phyloP scores from a whole-genome alignment of 768 basidiomycete species.

The Brasilioporus rufonigricans region DNA sequence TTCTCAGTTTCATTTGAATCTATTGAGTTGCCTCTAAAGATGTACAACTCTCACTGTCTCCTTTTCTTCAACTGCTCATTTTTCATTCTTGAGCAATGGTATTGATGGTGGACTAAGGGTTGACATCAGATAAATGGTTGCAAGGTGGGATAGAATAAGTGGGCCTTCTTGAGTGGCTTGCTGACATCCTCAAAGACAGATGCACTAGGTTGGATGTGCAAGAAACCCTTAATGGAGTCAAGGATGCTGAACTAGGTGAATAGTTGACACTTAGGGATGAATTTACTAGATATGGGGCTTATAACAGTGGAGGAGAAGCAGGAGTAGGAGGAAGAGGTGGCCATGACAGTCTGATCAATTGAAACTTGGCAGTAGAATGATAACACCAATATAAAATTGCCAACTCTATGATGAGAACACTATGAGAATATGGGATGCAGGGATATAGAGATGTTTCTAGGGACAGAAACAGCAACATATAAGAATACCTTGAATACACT shows the following conservation, averaged over 20 bases:
- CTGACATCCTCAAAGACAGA: conserved; percentile 40
- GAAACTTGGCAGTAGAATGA: background rate
- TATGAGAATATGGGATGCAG: too few species aligned
- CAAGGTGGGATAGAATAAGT: conserved; percentile 89
- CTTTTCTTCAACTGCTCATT: conserved; percentile 70
- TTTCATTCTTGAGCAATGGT: conserved; percentile 76
- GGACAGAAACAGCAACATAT: too few species aligned
- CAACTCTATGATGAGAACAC: too few species aligned
- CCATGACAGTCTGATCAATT: conserved; percentile 13
- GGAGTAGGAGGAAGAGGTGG: conserved; percentile 46
- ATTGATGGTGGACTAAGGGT: conserved; percentile 80
- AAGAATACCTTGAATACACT: too few species aligned
- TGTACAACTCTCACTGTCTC: conserved; percentile 63
- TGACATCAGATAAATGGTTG: conserved; percentile 88
- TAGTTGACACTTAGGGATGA: conserved; percentile 76
- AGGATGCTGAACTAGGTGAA: conserved; percentile 67
- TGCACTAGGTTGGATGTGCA: conserved; percentile 52
- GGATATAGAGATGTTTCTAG: too few species aligned
- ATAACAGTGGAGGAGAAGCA: conserved; percentile 84
- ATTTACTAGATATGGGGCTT: conserved; percentile 75
- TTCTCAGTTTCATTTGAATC: conserved; percentile 42
- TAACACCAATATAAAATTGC: background rate
- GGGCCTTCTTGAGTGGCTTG: conserved; percentile 78
- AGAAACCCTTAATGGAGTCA: conserved; percentile 69
- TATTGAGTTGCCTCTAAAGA: conserved; percentile 56